These are phyloP conservation scores for Pachysandra terminalis DNA, from an alignment of 164 flowering plant species.

Conservation along the genomic window DNA sequence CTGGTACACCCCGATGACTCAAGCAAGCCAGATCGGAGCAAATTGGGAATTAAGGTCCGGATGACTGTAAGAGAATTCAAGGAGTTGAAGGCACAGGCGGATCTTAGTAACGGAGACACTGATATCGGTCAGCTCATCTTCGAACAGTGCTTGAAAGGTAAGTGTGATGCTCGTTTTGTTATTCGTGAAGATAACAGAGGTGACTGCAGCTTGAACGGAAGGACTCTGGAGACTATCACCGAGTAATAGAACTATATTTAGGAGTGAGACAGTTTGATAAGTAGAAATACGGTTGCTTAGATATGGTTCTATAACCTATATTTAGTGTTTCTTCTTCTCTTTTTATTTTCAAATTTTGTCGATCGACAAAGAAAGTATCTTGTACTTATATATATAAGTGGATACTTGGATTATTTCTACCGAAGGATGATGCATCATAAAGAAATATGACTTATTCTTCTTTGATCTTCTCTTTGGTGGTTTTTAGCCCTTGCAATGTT, in stretches of 20 bases:
- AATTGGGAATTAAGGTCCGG: constrained; percentile 7
- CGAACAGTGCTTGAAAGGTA: constrained; percentile 6
- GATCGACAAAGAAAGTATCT: too few species aligned
- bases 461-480: too few species aligned
- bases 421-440: too few species aligned
- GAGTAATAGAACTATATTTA: background rate
- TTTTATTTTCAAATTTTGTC: too few species aligned
- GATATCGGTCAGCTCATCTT: constrained; percentile 9
- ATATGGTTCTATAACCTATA: too few species aligned
- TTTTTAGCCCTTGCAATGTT: too few species aligned
- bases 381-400: too few species aligned
- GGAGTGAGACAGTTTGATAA: too few species aligned
- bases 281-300: too few species aligned
- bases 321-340: too few species aligned
- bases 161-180: constrained; percentile 7
- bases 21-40: background rate
- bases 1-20: background rate
- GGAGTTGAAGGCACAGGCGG: background rate
- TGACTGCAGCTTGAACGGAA: background rate
- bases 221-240: background rate
- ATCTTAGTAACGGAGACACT: background rate
- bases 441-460: too few species aligned
- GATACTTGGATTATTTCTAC: too few species aligned
- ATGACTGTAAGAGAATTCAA: constrained; percentile 6
- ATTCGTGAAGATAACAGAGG: background rate